These are phyloP conservation scores for Chlamydomonas eustigma DNA, from an alignment of 139 green algal species.

Conservation along the genomic window DNA sequence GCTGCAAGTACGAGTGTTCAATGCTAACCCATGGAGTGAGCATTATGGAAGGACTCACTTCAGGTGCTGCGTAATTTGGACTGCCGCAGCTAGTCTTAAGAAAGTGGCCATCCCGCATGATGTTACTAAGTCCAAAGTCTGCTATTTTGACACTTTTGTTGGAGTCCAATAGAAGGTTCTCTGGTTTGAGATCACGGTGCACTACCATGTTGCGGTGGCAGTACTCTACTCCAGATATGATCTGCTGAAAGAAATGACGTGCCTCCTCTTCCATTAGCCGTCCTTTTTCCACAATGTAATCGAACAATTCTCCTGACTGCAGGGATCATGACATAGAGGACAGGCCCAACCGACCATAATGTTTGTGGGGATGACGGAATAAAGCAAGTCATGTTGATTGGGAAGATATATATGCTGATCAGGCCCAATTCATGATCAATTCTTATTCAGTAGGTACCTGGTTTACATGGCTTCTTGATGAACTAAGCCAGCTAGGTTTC, in stretches of 20 bases:
- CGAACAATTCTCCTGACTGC: conserved; percentile 95
- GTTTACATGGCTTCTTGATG: too few species aligned
- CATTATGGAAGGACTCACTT: conserved; percentile 54
- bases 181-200: conserved; percentile 85
- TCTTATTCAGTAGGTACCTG: too few species aligned
- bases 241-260: conserved; percentile 98
- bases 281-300: conserved; percentile 99
- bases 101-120: conserved; percentile 99
- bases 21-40: too few species aligned
- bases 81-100: conserved; percentile 96
- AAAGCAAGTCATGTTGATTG: too few species aligned
- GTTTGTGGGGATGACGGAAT: too few species aligned
- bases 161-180: conserved; percentile 96
- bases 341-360: too few species aligned
- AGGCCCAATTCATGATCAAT: too few species aligned
- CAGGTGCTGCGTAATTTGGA: conserved; percentile 97
- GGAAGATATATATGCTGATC: too few species aligned
- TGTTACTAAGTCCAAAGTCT: conserved; percentile 96
- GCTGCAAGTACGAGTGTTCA: too few species aligned
- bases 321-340: neutral
- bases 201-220: conserved; percentile 50
- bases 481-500: too few species aligned
- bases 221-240: conserved; percentile 90
- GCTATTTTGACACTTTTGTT: conserved; percentile 43
- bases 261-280: conserved; percentile 95